Evolutionary conservation across 2,329 filamentous ascomycete genomes (phyloP).

Genomic region (Ilyonectria robusta): DNA sequence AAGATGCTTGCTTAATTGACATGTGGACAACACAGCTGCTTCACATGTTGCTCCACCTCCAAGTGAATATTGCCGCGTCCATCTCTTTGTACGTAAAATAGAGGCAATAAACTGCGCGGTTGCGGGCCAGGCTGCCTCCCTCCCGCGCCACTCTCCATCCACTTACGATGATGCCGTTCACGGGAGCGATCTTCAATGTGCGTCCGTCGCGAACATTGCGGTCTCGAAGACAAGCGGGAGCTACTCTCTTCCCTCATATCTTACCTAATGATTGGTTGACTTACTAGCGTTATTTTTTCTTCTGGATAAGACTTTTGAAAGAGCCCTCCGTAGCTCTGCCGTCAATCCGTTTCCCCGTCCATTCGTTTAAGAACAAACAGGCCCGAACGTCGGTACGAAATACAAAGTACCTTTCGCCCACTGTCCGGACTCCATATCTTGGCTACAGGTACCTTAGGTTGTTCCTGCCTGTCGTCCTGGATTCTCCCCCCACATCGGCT

Average conservation of each 20-base stretch:
- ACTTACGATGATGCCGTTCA: neutral
- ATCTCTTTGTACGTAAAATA: neutral
- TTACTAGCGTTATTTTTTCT: no score
- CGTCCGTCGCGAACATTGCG: neutral
- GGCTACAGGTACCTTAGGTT: neutral
- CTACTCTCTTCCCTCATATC: neutral
- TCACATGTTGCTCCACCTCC: neutral
- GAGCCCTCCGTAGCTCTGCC: neutral
- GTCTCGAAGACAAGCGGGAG: neutral
- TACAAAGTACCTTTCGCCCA: neutral
- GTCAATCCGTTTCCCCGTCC: neutral
- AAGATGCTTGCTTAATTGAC: neutral
- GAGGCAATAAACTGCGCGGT: neutral
- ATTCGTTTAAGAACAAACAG: neutral
- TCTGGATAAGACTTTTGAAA: no score
- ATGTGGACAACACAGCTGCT: neutral
- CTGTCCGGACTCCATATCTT: neutral
- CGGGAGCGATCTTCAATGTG: neutral
- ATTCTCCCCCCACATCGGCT: conserved; percentile 36
- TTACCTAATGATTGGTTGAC: no score
- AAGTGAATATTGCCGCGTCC: neutral
- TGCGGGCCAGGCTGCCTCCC: neutral
- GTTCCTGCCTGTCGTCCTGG: conserved; percentile 2
- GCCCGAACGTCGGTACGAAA: neutral
- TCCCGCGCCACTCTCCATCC: neutral